Evolutionary conservation across 768 basidiomycete species (phyloP).

Genomic region (Chalciporus chontae): DNA sequence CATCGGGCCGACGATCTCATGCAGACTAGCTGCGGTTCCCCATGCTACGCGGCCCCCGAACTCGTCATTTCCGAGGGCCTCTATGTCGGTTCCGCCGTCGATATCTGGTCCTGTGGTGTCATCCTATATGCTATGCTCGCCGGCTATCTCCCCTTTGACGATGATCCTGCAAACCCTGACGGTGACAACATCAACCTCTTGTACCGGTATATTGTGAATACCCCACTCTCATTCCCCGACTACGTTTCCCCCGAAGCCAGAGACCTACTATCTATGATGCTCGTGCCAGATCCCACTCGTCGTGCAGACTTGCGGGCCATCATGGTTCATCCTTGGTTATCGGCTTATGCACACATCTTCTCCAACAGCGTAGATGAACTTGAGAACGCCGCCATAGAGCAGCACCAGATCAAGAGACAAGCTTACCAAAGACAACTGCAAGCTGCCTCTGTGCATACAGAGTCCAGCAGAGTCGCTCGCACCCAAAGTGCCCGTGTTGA

Average conservation of each 20-base stretch:
- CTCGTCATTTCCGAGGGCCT: slow-evolving; percentile 96
- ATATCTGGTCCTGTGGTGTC: slow-evolving; percentile 96
- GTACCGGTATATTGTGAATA: slow-evolving; percentile 98
- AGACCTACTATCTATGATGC: slow-evolving; percentile 85
- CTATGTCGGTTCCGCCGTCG: slow-evolving; percentile 96
- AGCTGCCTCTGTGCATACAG: slow-evolving; percentile 34
- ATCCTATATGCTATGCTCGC: slow-evolving; percentile 97
- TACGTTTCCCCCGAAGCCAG: slow-evolving; percentile 84
- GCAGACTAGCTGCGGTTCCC: slow-evolving; percentile 96
- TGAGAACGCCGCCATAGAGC: slow-evolving; percentile 76
- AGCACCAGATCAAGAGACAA: slow-evolving; percentile 78
- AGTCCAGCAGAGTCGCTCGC: slow-evolving; percentile 36
- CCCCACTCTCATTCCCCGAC: slow-evolving; percentile 94
- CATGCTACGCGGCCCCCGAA: slow-evolving; percentile 98
- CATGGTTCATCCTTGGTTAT: slow-evolving; percentile 89
- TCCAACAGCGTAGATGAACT: slow-evolving; percentile 71
- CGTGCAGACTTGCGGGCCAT: slow-evolving; percentile 75
- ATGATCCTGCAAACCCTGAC: slow-evolving; percentile 97
- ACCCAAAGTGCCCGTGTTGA: slow-evolving; percentile 58
- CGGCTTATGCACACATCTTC: slow-evolving; percentile 48
- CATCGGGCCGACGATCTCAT: slow-evolving; percentile 91
- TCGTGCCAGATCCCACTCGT: slow-evolving; percentile 84
- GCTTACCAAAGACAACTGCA: slow-evolving; percentile 82
- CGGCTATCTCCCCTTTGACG: slow-evolving; percentile 98
- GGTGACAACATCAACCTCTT: slow-evolving; percentile 99